Conservation (phyloP, 1,284 basidiomycete genomes). For the Coriolopsis trogii region DNA sequence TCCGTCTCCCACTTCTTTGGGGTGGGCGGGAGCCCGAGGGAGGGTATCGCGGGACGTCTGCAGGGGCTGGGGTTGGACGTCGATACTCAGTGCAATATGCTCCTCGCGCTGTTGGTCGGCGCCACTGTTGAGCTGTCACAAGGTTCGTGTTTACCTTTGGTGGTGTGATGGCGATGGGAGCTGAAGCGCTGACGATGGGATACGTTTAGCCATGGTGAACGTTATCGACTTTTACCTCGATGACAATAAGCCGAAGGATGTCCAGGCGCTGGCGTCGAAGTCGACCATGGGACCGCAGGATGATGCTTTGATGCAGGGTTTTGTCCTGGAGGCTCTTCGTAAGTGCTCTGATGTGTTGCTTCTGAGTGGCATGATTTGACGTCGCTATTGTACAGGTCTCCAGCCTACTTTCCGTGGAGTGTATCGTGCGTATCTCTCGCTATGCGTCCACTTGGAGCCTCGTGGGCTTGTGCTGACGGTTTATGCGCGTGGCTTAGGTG, state of each 20-base stretch:
- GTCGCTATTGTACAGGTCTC: constrained; percentile 38
- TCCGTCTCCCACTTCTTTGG: constrained; percentile 49
- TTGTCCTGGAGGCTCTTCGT: constrained; percentile 71
- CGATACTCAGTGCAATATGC: constrained; percentile 65
- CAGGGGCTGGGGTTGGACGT: constrained; percentile 54
- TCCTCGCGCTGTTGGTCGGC: constrained; percentile 72
- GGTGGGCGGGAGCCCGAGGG: constrained; percentile 48
- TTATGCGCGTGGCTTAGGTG: constrained; percentile 37
- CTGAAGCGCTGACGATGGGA: background rate
- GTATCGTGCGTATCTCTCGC: constrained; percentile 50
- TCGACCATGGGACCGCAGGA: constrained; percentile 40
- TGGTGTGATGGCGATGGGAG: background rate
- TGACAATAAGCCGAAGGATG: constrained; percentile 43
- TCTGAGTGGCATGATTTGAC: background rate
- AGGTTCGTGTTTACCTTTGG: constrained; percentile 40
- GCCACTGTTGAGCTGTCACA: constrained; percentile 71
- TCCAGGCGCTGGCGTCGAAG: constrained; percentile 32
- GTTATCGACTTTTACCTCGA: constrained; percentile 64
- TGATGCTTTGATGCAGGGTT: constrained; percentile 46
- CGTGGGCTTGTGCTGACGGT: background rate
- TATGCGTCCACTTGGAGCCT: background rate
- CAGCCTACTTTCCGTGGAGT: constrained; percentile 51
- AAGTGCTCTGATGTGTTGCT: constrained; percentile 28
- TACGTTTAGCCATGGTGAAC: constrained; percentile 45
- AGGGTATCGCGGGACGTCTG: constrained; percentile 59